phyloP scores from a whole-genome alignment of 2,329 filamentous ascomycete genomes.

The Colletotrichum gigasporum region DNA sequence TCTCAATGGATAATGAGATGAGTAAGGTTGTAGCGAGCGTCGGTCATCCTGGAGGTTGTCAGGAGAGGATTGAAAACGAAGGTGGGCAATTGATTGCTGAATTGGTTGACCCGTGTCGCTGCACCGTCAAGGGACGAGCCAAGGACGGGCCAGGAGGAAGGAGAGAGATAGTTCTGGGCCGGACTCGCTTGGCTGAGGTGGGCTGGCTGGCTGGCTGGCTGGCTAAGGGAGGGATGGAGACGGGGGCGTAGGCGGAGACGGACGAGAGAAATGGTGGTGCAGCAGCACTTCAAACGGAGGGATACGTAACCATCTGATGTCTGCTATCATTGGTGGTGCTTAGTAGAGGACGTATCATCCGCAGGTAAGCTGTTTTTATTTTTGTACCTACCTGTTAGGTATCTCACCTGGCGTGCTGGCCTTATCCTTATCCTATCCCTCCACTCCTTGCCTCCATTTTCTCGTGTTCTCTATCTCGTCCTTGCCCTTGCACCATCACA shows the following conservation, averaged over 20 bases:
- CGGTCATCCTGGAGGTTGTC: constrained; percentile 19
- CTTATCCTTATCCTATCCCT: no score
- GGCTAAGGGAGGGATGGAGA: background rate
- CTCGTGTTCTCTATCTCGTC: no score
- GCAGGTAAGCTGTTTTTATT: no score
- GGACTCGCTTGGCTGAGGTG: background rate
- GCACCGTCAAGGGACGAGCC: background rate
- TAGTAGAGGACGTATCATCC: no score
- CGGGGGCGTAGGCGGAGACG: background rate
- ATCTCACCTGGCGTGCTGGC: no score
- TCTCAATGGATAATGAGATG: background rate
- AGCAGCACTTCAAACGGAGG: constrained; percentile 9
- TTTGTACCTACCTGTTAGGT: no score
- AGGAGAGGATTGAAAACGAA: constrained; percentile 2
- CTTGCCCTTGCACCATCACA: no score
- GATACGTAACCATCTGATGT: constrained; percentile 11
- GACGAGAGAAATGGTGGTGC: background rate
- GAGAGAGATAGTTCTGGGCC: background rate
- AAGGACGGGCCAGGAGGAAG: constrained; percentile 1
- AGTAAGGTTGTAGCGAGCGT: constrained; percentile 27
- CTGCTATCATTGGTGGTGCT: background rate
- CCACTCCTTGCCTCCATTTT: no score
- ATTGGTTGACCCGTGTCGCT: constrained; percentile 3
- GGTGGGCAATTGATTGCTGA: constrained; percentile 10
- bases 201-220: background rate